A percentile compares a stretch with the other conserved stretches of the same genome.
Conservation (phyloP, 441 rosid species). For the Eugenia klotzschiana region DNA sequence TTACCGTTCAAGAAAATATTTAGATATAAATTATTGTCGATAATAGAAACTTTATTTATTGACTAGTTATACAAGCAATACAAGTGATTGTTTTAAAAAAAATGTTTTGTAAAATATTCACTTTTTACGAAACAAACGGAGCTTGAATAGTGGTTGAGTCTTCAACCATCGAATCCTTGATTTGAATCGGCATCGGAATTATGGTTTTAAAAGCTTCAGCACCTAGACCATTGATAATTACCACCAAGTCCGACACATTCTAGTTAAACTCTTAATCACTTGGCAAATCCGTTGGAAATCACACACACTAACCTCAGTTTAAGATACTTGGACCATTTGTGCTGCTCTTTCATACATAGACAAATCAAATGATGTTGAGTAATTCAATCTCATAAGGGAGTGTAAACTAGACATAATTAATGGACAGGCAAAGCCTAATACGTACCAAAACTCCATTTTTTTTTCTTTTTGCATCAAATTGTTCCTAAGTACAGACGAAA, state of each 20-base stretch:
- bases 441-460: background rate
- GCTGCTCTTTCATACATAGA: background rate
- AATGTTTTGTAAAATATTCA: too few relatives aligned
- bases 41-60: too few relatives aligned
- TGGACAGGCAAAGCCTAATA: background rate
- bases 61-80: too few relatives aligned
- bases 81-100: too few relatives aligned
- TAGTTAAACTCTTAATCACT: background rate
- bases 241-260: too few relatives aligned
- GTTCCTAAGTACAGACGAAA: too few relatives aligned
- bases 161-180: background rate
- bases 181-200: background rate
- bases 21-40: too few relatives aligned
- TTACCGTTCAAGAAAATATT: too few relatives aligned
- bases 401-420: background rate
- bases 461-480: background rate
- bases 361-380: background rate
- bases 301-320: background rate
- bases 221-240: background rate
- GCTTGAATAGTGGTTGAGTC: background rate
- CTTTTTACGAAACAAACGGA: too few relatives aligned
- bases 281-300: background rate
- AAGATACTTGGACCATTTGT: background rate
- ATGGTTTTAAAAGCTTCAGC: background rate
- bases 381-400: background rate